Evolutionary conservation across 1,139 yeast genomes (phyloP).

Genomic region (Hemisphaericaspora subhashii): DNA sequence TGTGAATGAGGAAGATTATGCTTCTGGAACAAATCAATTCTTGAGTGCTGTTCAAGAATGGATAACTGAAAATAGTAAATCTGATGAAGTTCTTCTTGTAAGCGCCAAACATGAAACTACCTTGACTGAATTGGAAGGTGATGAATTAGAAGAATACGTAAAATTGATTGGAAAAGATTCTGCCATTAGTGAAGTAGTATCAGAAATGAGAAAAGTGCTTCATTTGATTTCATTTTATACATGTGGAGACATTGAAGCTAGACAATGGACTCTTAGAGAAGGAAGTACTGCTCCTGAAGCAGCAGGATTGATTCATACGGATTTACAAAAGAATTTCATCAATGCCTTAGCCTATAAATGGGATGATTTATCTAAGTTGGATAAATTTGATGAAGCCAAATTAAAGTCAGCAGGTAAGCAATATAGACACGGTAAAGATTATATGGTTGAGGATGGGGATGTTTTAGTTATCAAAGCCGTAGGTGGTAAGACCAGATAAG

Average conservation of each 20-base stretch:
- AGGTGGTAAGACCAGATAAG: slow-evolving; percentile 32
- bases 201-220: slow-evolving; percentile 65
- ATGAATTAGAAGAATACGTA: slow-evolving; percentile 21
- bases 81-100: slow-evolving; percentile 54
- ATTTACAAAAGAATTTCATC: slow-evolving; percentile 79
- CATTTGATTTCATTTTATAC: slow-evolving; percentile 85
- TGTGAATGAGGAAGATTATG: slow-evolving; percentile 57
- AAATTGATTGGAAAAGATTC: slow-evolving; percentile 21
- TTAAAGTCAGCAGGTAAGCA: slow-evolving; percentile 52
- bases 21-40: slow-evolving; percentile 46
- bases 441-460: slow-evolving; percentile 77
- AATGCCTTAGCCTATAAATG: slow-evolving; percentile 86
- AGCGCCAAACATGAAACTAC: slow-evolving; percentile 61
- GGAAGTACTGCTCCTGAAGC: slow-evolving; percentile 88
- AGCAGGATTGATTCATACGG: slow-evolving; percentile 92
- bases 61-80: slow-evolving; percentile 55
- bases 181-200: slow-evolving; percentile 49
- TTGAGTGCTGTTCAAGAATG: slow-evolving; percentile 45
- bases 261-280: slow-evolving; percentile 87
- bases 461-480: slow-evolving; percentile 61
- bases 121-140: slow-evolving; percentile 25
- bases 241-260: slow-evolving; percentile 84
- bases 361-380: slow-evolving; percentile 52
- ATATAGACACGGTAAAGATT: slow-evolving; percentile 67
- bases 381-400: slow-evolving; percentile 42